Evolutionary conservation across 2,329 filamentous ascomycete genomes (phyloP).

Genomic region (Alternaria triticina): DNA sequence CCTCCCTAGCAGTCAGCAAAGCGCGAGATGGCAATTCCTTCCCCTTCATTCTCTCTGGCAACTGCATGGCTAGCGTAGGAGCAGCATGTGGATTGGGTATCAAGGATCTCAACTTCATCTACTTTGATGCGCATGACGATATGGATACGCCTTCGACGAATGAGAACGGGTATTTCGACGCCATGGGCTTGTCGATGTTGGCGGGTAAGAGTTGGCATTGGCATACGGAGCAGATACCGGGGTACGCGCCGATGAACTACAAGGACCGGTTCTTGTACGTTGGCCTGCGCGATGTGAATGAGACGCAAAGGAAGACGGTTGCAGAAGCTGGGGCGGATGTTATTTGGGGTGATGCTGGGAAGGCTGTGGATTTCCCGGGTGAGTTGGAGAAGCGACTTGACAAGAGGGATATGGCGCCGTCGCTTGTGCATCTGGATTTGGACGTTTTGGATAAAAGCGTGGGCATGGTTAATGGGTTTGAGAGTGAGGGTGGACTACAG

Average conservation of each 20-base stretch:
- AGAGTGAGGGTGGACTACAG: slow-evolving; percentile 16
- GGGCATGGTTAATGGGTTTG: not conserved
- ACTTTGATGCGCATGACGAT: slow-evolving; percentile 56
- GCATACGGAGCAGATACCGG: slow-evolving; percentile 42
- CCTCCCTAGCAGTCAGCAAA: slow-evolving; percentile 39
- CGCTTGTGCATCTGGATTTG: not conserved
- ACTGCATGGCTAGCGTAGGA: slow-evolving; percentile 48
- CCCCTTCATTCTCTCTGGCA: slow-evolving; percentile 50
- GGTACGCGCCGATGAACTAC: slow-evolving; percentile 23
- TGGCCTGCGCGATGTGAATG: not conserved
- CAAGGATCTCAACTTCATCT: slow-evolving; percentile 44
- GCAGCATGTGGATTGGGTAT: slow-evolving; percentile 45
- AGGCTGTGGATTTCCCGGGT: not conserved
- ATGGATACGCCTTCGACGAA: slow-evolving; percentile 47
- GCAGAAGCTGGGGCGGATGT: not conserved
- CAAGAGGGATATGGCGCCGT: not conserved
- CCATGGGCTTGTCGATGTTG: slow-evolving; percentile 48
- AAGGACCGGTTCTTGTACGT: slow-evolving; percentile 1
- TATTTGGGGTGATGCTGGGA: not conserved
- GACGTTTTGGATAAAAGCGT: not conserved
- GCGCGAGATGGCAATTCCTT: slow-evolving; percentile 31
- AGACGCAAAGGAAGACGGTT: not conserved
- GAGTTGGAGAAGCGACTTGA: not conserved
- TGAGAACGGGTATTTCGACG: slow-evolving; percentile 49
- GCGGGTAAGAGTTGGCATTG: slow-evolving; percentile 43